phyloP scores from a whole-genome alignment of 2,329 filamentous ascomycete genomes.

The Penicillium sp. region DNA sequence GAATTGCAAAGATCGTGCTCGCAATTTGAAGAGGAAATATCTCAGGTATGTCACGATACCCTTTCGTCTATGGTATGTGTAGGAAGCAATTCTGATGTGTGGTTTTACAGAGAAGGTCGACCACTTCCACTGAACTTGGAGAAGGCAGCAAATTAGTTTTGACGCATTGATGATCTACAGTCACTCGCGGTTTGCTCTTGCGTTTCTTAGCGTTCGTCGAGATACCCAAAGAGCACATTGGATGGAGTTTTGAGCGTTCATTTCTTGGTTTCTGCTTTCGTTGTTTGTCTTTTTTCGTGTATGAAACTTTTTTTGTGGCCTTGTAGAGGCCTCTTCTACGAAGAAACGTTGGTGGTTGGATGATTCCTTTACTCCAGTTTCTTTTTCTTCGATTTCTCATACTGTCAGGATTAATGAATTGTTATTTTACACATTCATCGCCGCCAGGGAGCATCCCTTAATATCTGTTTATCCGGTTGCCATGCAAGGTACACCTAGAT shows the following conservation, averaged over 20 bases:
- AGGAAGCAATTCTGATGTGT: background rate
- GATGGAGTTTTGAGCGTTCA: background rate
- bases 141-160: background rate
- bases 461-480: background rate
- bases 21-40: slow-evolving; percentile 53
- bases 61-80: background rate
- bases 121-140: background rate
- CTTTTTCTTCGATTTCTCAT: background rate
- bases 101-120: background rate
- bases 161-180: background rate
- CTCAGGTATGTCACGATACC: slow-evolving; percentile 33
- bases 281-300: background rate
- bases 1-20: slow-evolving; percentile 56
- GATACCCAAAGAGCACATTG: background rate
- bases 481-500: background rate
- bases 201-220: background rate
- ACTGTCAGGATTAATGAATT: background rate
- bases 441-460: too few relatives aligned
- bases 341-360: background rate
- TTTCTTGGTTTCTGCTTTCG: background rate
- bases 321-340: background rate
- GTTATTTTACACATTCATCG: too few relatives aligned
- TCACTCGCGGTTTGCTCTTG: background rate
- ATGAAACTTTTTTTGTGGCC: background rate
- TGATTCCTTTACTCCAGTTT: slow-evolving; percentile 35